Conservation (phyloP, 345 rosid genomes). For the Salix udensis region DNA sequence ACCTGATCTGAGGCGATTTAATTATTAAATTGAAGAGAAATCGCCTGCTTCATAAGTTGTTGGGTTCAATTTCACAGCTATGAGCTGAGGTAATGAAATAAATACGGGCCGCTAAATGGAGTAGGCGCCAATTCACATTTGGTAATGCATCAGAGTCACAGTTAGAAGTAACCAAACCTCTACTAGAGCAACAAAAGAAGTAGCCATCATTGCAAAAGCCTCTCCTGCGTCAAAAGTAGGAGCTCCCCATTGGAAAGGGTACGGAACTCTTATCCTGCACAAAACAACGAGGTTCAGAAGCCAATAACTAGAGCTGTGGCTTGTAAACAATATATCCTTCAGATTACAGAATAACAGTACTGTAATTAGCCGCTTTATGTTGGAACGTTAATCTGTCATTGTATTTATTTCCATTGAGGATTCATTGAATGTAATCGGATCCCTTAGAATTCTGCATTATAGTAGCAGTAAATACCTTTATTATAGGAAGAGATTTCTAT, state of each 20-base stretch:
- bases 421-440: too few relatives aligned
- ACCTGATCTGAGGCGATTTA: background rate
- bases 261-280: slow-evolving; percentile 88
- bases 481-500: too few relatives aligned
- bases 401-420: too few relatives aligned
- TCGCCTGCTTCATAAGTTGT: background rate
- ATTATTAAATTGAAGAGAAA: background rate
- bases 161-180: slow-evolving; percentile 50
- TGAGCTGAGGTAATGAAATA: background rate
- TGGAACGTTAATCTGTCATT: too few relatives aligned
- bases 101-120: background rate
- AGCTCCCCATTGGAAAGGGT: slow-evolving; percentile 99
- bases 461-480: too few relatives aligned
- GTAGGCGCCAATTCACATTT: background rate
- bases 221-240: slow-evolving; percentile 97
- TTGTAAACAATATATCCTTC: background rate
- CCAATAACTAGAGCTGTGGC: background rate
- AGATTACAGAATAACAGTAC: background rate
- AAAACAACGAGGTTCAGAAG: slow-evolving; percentile 3
- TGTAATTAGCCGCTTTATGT: background rate
- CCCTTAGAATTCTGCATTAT: too few relatives aligned
- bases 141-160: background rate
- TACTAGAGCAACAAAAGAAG: slow-evolving; percentile 83
- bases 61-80: background rate
- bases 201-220: slow-evolving; percentile 92